Percentiles rank a stretch among this genome's conserved stretches.
Conservation (phyloP, 2,329 filamentous ascomycete species). For the Xylaria sp. region DNA sequence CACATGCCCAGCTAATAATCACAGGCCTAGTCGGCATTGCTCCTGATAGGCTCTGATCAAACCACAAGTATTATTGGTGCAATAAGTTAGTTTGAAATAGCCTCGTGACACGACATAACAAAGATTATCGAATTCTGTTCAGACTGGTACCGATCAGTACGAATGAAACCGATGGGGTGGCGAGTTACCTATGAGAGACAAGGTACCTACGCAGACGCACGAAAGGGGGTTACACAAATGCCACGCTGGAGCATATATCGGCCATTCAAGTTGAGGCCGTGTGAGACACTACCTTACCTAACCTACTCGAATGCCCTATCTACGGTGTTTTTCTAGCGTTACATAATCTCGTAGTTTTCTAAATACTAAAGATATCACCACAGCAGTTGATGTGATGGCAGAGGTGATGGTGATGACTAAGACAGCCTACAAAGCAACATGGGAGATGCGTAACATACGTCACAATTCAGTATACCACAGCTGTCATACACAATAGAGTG, state of each 20-base stretch:
- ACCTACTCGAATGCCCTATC: background rate
- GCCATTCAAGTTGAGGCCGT: background rate
- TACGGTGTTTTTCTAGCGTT: background rate
- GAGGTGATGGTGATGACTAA: slow-evolving; percentile 4
- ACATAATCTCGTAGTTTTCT: background rate
- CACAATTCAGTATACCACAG: slow-evolving; percentile 8
- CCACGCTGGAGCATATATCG: background rate
- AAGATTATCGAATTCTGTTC: background rate
- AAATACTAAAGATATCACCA: background rate
- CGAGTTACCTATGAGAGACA: background rate
- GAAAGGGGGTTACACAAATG: background rate
- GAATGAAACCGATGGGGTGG: background rate
- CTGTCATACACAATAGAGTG: slow-evolving; percentile 3
- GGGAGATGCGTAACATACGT: background rate
- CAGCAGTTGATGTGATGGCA: background rate
- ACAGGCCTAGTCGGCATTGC: background rate
- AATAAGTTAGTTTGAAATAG: background rate
- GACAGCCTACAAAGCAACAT: background rate
- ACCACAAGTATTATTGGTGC: background rate
- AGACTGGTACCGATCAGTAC: too few relatives aligned
- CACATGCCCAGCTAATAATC: background rate
- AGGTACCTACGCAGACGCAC: background rate
- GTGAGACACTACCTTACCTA: background rate
- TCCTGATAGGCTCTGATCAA: background rate
- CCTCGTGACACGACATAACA: background rate